phyloP scores from a whole-genome alignment of 495 filamentous ascomycete species.

The Niebla homalea region DNA sequence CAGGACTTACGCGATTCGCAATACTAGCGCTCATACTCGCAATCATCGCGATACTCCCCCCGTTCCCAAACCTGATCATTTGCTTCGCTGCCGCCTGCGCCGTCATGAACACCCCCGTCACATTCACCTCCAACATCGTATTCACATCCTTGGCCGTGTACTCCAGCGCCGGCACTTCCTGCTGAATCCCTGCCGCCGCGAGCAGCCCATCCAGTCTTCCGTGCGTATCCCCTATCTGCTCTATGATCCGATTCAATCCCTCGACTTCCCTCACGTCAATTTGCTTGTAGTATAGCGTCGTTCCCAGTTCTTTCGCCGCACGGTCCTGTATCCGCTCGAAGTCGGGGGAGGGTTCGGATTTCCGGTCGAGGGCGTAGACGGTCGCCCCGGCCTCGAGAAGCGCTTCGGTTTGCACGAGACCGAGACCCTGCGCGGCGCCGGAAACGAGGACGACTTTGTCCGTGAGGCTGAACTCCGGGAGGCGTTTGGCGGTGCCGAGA shows the following conservation, averaged over 20 bases:
- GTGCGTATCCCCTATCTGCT: slow-evolving; percentile 54
- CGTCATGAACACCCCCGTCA: slow-evolving; percentile 66
- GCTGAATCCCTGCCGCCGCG: slow-evolving; percentile 65
- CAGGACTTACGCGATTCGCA: slow-evolving; percentile 44
- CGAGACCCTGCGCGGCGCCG: slow-evolving; percentile 67
- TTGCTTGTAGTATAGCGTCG: slow-evolving; percentile 61
- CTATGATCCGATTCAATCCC: slow-evolving; percentile 51
- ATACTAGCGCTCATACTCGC: slow-evolving; percentile 62
- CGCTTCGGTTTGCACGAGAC: slow-evolving; percentile 65
- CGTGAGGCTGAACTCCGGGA: slow-evolving; percentile 69
- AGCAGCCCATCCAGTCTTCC: slow-evolving; percentile 63
- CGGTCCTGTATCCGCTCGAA: slow-evolving; percentile 52
- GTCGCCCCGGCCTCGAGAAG: slow-evolving; percentile 68
- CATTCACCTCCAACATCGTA: slow-evolving; percentile 62
- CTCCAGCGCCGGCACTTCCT: slow-evolving; percentile 55
- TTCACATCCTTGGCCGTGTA: slow-evolving; percentile 54
- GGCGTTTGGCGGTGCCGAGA: slow-evolving; percentile 24
- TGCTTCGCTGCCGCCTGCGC: slow-evolving; percentile 57
- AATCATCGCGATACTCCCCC: slow-evolving; percentile 60
- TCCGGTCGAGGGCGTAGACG: slow-evolving; percentile 31
- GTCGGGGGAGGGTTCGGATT: slow-evolving; percentile 36
- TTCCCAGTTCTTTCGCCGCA: slow-evolving; percentile 51
- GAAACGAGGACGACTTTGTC: slow-evolving; percentile 68
- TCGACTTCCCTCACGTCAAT: slow-evolving; percentile 74
- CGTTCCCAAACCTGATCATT: slow-evolving; percentile 60